phyloP scores from a whole-genome alignment of 2,329 filamentous ascomycete species.

The Zasmidium citrigriseum region DNA sequence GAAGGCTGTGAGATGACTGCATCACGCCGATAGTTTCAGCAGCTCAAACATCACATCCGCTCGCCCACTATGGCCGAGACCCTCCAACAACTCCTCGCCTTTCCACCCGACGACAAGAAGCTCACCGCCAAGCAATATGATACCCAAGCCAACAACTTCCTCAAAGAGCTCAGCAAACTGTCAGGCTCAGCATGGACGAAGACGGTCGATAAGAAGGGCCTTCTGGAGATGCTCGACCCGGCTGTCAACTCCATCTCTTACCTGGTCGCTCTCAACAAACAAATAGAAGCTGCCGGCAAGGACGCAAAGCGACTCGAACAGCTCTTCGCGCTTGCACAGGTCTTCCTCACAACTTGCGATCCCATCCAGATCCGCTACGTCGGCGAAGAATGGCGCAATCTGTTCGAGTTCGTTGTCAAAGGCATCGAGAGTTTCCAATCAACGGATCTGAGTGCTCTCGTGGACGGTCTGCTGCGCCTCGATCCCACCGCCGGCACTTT shows the following conservation, averaged over 20 bases:
- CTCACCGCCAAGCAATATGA: conserved; percentile 43
- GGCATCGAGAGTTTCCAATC: conserved; percentile 11
- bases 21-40: not conserved
- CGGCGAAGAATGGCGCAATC: conserved; percentile 47
- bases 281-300: conserved; percentile 22
- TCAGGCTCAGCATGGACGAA: conserved; percentile 36
- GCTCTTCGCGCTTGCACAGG: conserved; percentile 50
- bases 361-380: conserved; percentile 57
- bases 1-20: not conserved
- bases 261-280: conserved; percentile 53
- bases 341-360: conserved; percentile 54
- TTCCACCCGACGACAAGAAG: conserved; percentile 33
- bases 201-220: conserved; percentile 41
- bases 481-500: conserved; percentile 68
- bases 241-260: conserved; percentile 61
- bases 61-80: conserved; percentile 28
- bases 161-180: conserved; percentile 38
- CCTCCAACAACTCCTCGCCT: conserved; percentile 30
- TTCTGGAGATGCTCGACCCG: conserved; percentile 55
- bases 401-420: conserved; percentile 42
- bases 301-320: conserved; percentile 39
- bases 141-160: conserved; percentile 35
- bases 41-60: not conserved
- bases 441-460: conserved; percentile 38
- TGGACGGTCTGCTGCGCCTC: conserved; percentile 62